Evolutionary conservation across 129 eudicot genomes (phyloP), one percentile per base, ranked within the genome.

Genomic region (Escallonia rubra): DNA sequence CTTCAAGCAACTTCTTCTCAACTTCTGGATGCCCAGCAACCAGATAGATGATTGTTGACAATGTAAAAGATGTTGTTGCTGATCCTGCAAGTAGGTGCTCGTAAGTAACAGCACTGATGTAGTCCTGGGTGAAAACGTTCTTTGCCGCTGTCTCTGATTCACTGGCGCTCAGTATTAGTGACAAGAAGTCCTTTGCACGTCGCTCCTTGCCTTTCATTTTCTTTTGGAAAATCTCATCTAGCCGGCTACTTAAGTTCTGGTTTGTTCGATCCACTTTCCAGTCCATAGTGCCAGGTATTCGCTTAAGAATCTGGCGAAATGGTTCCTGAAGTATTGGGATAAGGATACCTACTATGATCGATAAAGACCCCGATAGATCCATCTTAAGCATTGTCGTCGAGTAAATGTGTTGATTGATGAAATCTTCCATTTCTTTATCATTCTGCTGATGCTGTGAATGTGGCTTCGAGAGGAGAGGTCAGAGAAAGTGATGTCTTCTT

Each of bases 71-170:
- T 5, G 99, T 94, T 2, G 99, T 89, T 10, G 97, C 90, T 45
- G 99, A 89, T 49, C 99, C 99, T 62, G 96, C 99, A 56, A 94
- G 72, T 10, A 94, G 81, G 44, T 94, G 99, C 72, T 94, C 99
- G 57, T 94, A 94, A 40, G 99, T 75, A 0, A 94, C 82, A 42
- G 95, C 89, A 75, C 90, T 89, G 4, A 94, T 55, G 55, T 94
- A 89, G 58, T 89, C 99, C 0, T 86, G 68, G 0, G 95, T 82
- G 82, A 94, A 94, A 48, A 87, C 62, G 43, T 76, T 80, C 68
- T 63, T 79, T 2, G 96, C 66, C 65, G 57, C 72, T 7, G 68
- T 64, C 58, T 84, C 90, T 4, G 90, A 74, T 63, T 89, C 92
- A 39, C 90, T 86, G n/a, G 96, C 92, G 11, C 65, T 81, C 55